A percentile compares a stretch with the other conserved stretches of the same genome.
Conservation (phyloP, 441 rosid species). For the Populus hybrid region DNA sequence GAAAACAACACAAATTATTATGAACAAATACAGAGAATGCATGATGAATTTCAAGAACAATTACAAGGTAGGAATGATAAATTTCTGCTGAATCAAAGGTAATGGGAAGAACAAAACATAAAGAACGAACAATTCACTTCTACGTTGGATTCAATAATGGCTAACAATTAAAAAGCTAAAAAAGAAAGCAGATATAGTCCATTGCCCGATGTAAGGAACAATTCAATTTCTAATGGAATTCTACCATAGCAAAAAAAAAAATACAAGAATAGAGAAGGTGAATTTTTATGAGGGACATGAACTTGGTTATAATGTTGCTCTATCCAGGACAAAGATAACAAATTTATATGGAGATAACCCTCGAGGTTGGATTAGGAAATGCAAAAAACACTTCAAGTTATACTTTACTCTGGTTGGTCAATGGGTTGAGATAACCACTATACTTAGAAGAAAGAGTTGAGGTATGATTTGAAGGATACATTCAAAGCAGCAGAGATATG, state of each 20-base stretch:
- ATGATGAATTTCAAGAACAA: not conserved
- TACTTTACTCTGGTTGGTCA: too few species aligned
- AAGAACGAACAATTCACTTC: not conserved
- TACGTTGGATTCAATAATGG: not conserved
- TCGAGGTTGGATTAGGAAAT: too few species aligned
- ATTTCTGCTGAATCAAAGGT: too few species aligned
- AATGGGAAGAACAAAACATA: not conserved
- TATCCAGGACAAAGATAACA: not conserved
- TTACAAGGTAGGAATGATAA: not conserved
- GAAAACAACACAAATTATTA: too few species aligned
- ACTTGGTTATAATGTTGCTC: not conserved
- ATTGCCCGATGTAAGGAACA: not conserved
- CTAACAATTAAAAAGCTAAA: not conserved
- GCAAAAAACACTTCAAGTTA: too few species aligned
- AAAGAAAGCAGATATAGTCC: not conserved
- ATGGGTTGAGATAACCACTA: too few species aligned
- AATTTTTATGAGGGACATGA: too few species aligned
- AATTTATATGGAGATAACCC: too few species aligned
- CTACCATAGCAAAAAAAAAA: not conserved
- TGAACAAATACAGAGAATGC: not conserved
- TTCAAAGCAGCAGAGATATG: too few species aligned
- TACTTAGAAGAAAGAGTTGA: too few species aligned
- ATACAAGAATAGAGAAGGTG: not conserved
- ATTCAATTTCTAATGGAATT: not conserved
- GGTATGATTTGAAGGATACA: too few species aligned